Conservation (phyloP, 2,329 filamentous ascomycete genomes). For the Penicillium digitatum region DNA sequence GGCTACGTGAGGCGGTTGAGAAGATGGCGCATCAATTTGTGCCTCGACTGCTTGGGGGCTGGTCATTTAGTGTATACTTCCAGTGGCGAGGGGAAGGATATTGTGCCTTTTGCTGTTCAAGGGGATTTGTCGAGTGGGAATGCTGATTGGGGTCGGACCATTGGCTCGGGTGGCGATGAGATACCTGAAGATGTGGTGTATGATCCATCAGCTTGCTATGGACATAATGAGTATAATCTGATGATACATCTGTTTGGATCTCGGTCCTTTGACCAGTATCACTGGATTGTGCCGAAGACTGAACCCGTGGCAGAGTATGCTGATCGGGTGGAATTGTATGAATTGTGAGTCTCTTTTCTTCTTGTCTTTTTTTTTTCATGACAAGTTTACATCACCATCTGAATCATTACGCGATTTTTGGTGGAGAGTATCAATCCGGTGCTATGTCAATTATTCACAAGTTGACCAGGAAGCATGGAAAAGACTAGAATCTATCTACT, state of each 20-base stretch:
- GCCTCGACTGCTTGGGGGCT: slow-evolving; percentile 67
- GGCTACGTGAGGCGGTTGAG: slow-evolving; percentile 63
- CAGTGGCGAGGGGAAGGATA: slow-evolving; percentile 47
- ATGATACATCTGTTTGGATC: slow-evolving; percentile 90
- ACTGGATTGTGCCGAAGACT: slow-evolving; percentile 68
- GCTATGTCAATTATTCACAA: slow-evolving; percentile 76
- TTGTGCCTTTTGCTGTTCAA: slow-evolving; percentile 78
- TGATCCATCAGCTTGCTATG: slow-evolving; percentile 77
- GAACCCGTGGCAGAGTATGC: slow-evolving; percentile 79
- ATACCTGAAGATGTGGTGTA: slow-evolving; percentile 71
- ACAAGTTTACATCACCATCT: slow-evolving; percentile 65
- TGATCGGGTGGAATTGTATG: slow-evolving; percentile 77
- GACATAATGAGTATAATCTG: slow-evolving; percentile 82
- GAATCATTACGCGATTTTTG: slow-evolving; percentile 84
- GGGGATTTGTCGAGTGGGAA: slow-evolving; percentile 96
- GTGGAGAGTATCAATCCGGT: slow-evolving; percentile 69
- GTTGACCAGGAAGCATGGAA: slow-evolving; percentile 67
- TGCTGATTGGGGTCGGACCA: slow-evolving; percentile 63
- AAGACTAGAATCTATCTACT: background rate
- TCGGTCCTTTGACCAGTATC: slow-evolving; percentile 73
- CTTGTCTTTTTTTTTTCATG: background rate
- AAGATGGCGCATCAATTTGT: slow-evolving; percentile 62
- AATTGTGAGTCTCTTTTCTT: slow-evolving; percentile 59
- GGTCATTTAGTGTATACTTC: slow-evolving; percentile 54
- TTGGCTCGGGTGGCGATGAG: slow-evolving; percentile 38